These are phyloP conservation scores for Fusarium buharicum DNA, from an alignment of 2,329 filamentous ascomycete genomes.

Conservation along the genomic window DNA sequence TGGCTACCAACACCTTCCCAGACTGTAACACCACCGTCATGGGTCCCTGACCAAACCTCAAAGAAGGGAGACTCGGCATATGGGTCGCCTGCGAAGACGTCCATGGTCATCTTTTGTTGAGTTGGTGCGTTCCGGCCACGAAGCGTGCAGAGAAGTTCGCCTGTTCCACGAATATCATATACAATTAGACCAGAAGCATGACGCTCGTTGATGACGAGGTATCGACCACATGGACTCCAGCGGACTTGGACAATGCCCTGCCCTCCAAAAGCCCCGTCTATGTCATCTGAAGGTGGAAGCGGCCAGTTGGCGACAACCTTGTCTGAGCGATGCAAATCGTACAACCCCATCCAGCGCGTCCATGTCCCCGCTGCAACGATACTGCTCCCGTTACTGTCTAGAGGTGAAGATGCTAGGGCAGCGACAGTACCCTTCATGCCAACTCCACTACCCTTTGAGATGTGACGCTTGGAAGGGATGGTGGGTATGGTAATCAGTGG, in stretches of 20 bases:
- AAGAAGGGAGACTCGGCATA: conserved; percentile 55
- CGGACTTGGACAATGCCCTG: conserved; percentile 69
- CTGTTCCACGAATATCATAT: conserved; percentile 70
- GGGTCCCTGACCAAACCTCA: conserved; percentile 71
- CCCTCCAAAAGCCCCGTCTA: conserved; percentile 68
- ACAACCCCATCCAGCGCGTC: conserved; percentile 71
- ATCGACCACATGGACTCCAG: conserved; percentile 72
- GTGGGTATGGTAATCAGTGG: conserved; percentile 67
- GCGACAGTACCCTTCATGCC: conserved; percentile 73
- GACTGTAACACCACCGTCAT: conserved; percentile 64
- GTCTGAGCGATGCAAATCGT: conserved; percentile 67
- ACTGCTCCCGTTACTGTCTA: conserved; percentile 46
- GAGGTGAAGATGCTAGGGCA: conserved; percentile 61
- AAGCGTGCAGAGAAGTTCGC: conserved; percentile 65
- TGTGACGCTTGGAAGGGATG: conserved; percentile 68
- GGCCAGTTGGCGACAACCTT: conserved; percentile 68
- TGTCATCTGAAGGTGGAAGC: conserved; percentile 68
- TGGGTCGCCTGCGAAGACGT: conserved; percentile 60
- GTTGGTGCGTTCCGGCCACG: conserved; percentile 60
- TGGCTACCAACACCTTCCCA: conserved; percentile 66
- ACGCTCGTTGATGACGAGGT: conserved; percentile 71
- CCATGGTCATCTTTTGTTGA: conserved; percentile 66
- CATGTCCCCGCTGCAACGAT: conserved; percentile 71
- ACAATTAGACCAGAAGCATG: conserved; percentile 65
- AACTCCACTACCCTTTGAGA: conserved; percentile 68